phyloP scores from a whole-genome alignment of 169 alveolate species.

The Plasmodium vivax region DNA sequence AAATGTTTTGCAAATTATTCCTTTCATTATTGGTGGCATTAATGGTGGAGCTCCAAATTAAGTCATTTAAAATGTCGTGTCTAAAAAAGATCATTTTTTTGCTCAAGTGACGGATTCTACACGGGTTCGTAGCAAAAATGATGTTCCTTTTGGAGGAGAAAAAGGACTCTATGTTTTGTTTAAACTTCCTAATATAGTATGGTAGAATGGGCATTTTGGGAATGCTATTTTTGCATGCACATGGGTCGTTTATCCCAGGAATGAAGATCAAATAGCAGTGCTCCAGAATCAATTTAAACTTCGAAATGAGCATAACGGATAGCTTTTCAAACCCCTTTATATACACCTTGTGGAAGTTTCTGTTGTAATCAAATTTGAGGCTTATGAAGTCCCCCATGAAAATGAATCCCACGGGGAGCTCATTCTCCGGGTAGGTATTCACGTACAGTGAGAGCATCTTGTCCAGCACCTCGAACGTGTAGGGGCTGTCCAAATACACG shows the following conservation, averaged over 20 bases:
- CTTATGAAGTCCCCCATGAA: slow-evolving; percentile 83
- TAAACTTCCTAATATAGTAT: slow-evolving; percentile 70
- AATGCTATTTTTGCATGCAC: slow-evolving; percentile 79
- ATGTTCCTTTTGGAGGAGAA: slow-evolving; percentile 64
- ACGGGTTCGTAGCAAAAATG: slow-evolving; percentile 80
- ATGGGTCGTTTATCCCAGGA: slow-evolving; percentile 84
- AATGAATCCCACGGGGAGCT: slow-evolving; percentile 80
- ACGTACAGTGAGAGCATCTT: slow-evolving; percentile 60
- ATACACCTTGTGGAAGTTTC: slow-evolving; percentile 33
- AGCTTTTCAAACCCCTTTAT: slow-evolving; percentile 73
- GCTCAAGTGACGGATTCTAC: slow-evolving; percentile 82
- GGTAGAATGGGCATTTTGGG: slow-evolving; percentile 81
- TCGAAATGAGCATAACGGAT: slow-evolving; percentile 37
- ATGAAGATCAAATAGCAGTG: slow-evolving; percentile 78
- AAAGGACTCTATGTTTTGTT: slow-evolving; percentile 60
- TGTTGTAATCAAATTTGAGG: slow-evolving; percentile 55
- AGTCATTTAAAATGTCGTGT: slow-evolving; percentile 76
- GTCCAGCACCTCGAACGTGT: slow-evolving; percentile 40
- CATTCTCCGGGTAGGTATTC: slow-evolving; percentile 76
- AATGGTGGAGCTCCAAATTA: slow-evolving; percentile 77
- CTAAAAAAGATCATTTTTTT: slow-evolving; percentile 80
- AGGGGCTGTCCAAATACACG: slow-evolving; percentile 42
- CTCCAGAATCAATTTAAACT: slow-evolving; percentile 49
- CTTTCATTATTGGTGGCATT: slow-evolving; percentile 66
- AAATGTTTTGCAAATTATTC: slow-evolving; percentile 19